These are phyloP conservation scores for Tilletia setariae DNA, from an alignment of 1,284 basidiomycete genomes.

Conservation along the genomic window DNA sequence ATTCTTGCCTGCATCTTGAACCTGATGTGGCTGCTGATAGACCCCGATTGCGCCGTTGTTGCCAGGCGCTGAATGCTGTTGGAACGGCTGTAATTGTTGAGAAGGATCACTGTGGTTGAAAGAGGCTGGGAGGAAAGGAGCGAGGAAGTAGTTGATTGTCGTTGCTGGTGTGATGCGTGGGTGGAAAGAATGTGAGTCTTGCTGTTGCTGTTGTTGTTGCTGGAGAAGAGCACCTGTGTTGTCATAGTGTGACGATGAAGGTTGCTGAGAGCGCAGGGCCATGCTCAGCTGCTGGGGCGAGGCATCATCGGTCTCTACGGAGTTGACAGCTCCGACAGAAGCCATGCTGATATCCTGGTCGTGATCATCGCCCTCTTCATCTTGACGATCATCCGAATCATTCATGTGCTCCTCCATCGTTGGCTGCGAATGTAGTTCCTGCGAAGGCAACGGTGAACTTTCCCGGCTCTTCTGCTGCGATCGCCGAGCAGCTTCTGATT, in stretches of 20 bases:
- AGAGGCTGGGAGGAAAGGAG: slow-evolving; percentile 8
- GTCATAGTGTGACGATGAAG: neutral
- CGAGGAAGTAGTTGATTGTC: slow-evolving; percentile 15
- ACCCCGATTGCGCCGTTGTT: neutral
- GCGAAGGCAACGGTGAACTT: neutral
- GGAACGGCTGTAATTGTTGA: neutral
- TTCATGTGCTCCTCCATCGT: neutral
- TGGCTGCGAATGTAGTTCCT: neutral
- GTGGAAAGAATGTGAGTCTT: neutral
- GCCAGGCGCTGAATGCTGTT: neutral
- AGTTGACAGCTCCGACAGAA: neutral
- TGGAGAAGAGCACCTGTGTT: neutral
- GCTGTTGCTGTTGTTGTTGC: neutral
- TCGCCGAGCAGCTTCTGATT: slow-evolving; percentile 6
- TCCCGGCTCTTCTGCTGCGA: slow-evolving; percentile 5
- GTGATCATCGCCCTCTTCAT: neutral
- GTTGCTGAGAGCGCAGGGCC: neutral
- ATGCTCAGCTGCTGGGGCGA: neutral
- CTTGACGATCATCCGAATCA: neutral
- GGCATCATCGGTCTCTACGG: neutral
- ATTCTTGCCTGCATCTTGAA: neutral
- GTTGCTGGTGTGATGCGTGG: neutral
- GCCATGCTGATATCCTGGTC: neutral
- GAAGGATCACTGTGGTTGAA: neutral
- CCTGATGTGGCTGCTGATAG: neutral